These are phyloP conservation scores for Sordariomycetes sp. DNA, from an alignment of 2,329 filamentous ascomycete genomes.

Conservation along the genomic window DNA sequence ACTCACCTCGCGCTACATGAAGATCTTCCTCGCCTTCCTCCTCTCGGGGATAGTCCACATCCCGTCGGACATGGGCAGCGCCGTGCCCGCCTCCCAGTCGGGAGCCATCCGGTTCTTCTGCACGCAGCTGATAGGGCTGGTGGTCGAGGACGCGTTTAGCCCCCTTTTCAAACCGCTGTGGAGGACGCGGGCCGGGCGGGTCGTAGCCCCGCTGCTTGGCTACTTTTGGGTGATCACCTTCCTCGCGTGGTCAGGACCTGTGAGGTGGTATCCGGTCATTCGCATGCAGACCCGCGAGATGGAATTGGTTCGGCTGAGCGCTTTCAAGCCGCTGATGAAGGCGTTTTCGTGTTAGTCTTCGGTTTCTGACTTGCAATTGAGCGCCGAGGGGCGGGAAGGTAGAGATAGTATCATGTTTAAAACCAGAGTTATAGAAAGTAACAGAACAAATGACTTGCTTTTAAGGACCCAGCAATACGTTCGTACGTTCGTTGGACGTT, in stretches of 20 bases:
- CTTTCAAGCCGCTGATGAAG: conserved; percentile 4
- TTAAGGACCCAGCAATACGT: no score
- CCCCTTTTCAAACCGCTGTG: conserved; percentile 1
- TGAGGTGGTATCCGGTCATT: conserved; percentile 12
- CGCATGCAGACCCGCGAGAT: conserved; percentile 8
- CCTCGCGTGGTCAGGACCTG: conserved; percentile 12
- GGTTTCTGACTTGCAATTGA: no score
- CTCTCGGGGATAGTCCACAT: conserved; percentile 10
- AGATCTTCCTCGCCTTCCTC: no score
- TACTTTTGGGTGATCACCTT: conserved; percentile 12
- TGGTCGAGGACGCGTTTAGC: conserved; percentile 10
- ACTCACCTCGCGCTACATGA: no score
- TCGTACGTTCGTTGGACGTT: no score
- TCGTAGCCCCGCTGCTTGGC: conserved; percentile 6
- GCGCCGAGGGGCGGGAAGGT: no score
- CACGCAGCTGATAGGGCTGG: conserved; percentile 9
- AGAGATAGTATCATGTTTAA: no score
- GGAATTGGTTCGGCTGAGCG: conserved; percentile 8
- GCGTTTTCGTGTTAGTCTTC: no score
- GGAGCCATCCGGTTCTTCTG: conserved; percentile 11
- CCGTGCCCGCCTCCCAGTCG: conserved; percentile 7
- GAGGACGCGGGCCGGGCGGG: no score
- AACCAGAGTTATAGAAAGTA: no score
- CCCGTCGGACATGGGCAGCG: conserved; percentile 11
- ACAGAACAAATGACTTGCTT: no score